phyloP scores from a whole-genome alignment of 345 rosid genomes.

The Sonneratia alba region DNA sequence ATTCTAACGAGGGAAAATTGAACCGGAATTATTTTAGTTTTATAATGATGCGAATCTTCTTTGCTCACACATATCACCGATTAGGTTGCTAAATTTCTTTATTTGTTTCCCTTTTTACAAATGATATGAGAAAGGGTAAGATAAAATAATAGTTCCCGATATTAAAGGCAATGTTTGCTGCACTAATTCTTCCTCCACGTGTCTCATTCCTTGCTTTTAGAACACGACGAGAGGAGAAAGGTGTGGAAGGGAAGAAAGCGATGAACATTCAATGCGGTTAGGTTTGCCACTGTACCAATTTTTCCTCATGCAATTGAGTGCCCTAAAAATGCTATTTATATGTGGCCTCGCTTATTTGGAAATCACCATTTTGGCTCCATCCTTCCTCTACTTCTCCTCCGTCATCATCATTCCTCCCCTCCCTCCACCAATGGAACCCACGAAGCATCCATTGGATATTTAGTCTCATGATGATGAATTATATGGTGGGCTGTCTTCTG shows the following conservation, averaged over 20 bases:
- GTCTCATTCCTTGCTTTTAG: neutral
- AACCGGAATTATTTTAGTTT: too few relatives aligned
- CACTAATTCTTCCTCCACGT: too few relatives aligned
- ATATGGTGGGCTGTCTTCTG: slow-evolving; percentile 12
- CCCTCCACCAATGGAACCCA: slow-evolving; percentile 1
- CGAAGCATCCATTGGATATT: slow-evolving; percentile 6
- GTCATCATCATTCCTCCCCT: slow-evolving; percentile 13
- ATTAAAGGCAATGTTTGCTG: too few relatives aligned
- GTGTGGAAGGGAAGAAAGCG: neutral
- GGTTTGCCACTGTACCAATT: slow-evolving; percentile 17
- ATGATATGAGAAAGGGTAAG: too few relatives aligned
- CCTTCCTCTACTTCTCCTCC: slow-evolving; percentile 16
- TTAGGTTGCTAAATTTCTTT: too few relatives aligned
- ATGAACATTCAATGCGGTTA: slow-evolving; percentile 32
- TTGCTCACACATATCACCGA: too few relatives aligned
- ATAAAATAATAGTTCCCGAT: too few relatives aligned
- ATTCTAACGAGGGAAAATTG: too few relatives aligned
- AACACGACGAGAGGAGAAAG: neutral
- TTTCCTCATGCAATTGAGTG: slow-evolving; percentile 39
- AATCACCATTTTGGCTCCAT: slow-evolving; percentile 21
- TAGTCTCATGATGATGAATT: slow-evolving; percentile 9
- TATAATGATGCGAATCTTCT: too few relatives aligned
- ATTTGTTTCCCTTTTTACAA: too few relatives aligned
- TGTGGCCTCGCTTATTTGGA: slow-evolving; percentile 20
- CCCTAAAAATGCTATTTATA: slow-evolving; percentile 6